Evolutionary conservation across 495 filamentous ascomycete species (phyloP).

Genomic region (Daldinia decipiens): DNA sequence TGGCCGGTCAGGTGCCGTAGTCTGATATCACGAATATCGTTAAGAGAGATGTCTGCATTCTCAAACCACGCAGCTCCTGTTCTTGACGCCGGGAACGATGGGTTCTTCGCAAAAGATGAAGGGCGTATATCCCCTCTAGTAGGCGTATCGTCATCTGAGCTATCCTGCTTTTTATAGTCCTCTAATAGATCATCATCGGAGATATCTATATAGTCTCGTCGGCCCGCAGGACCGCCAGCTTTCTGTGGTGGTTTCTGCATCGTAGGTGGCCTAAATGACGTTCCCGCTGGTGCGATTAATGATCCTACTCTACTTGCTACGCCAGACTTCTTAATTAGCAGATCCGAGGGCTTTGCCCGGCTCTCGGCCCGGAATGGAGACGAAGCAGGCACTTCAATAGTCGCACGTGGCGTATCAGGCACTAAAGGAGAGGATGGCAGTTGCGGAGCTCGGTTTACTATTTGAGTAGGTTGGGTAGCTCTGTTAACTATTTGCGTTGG

Average conservation of each 20-base stretch:
- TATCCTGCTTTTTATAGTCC: constrained; percentile 53
- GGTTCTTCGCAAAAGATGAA: constrained; percentile 63
- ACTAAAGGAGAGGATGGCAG: constrained; percentile 48
- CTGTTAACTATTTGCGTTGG: constrained; percentile 43
- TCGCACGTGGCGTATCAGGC: constrained; percentile 52
- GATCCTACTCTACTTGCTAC: constrained; percentile 59
- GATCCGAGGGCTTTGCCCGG: constrained; percentile 32
- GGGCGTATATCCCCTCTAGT: constrained; percentile 74
- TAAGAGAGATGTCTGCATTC: constrained; percentile 38
- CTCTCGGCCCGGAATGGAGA: constrained; percentile 67
- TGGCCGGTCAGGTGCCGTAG: constrained; percentile 43
- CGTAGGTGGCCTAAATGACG: constrained; percentile 69
- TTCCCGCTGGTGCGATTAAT: constrained; percentile 81
- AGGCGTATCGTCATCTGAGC: constrained; percentile 57
- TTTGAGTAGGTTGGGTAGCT: constrained; percentile 54
- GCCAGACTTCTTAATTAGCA: constrained; percentile 30
- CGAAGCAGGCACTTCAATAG: constrained; percentile 86
- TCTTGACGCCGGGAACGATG: constrained; percentile 13
- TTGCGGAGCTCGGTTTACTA: constrained; percentile 38
- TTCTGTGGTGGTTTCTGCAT: constrained; percentile 22
- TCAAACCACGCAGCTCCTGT: constrained; percentile 12
- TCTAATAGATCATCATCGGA: constrained; percentile 57
- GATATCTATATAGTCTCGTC: constrained; percentile 52
- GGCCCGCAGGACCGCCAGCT: constrained; percentile 31
- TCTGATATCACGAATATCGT: constrained; percentile 46